A percentile compares a stretch with the other conserved stretches of the same genome.
Conservation (phyloP, 1,284 basidiomycete species). For the Malassezia sympodialis region DNA sequence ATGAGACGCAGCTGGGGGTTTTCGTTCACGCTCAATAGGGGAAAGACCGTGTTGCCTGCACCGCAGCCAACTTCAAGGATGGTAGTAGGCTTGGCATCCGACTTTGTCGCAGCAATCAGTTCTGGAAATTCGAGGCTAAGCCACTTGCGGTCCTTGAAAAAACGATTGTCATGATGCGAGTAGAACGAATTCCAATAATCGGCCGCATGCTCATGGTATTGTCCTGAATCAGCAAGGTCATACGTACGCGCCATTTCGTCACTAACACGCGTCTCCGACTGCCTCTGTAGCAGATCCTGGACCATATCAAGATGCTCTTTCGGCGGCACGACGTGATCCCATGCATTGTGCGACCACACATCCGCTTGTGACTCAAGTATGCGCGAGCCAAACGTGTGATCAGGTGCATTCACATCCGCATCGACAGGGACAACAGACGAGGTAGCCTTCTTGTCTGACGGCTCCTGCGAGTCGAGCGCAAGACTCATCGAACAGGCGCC, state of each 20-base stretch:
- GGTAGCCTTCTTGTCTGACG: constrained; percentile 1
- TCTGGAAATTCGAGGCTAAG: constrained; percentile 45
- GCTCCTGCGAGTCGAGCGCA: background rate
- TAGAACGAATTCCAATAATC: constrained; percentile 44
- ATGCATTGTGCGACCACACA: constrained; percentile 40
- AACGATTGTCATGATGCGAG: constrained; percentile 35
- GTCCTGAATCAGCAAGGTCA: background rate
- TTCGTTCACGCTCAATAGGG: constrained; percentile 67
- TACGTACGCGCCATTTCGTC: constrained; percentile 23
- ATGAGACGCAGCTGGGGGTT: constrained; percentile 66
- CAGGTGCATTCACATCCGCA: background rate
- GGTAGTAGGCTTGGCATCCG: constrained; percentile 17
- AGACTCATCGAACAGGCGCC: background rate
- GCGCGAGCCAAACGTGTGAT: constrained; percentile 28
- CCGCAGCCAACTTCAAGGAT: constrained; percentile 46
- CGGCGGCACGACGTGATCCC: constrained; percentile 41
- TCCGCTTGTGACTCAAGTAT: constrained; percentile 23
- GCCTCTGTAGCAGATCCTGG: constrained; percentile 22
- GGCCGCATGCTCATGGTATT: constrained; percentile 29
- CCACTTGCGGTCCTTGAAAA: constrained; percentile 47
- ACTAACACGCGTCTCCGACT: constrained; percentile 27
- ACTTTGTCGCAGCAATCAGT: constrained; percentile 27
- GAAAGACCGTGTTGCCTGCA: constrained; percentile 84
- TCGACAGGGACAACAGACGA: constrained; percentile 9
- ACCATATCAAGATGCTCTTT: constrained; percentile 25